Percentiles rank a stretch among this genome's conserved stretches.
phyloP scores from a whole-genome alignment of 768 basidiomycete species.

The Boletus vermiculosoides region DNA sequence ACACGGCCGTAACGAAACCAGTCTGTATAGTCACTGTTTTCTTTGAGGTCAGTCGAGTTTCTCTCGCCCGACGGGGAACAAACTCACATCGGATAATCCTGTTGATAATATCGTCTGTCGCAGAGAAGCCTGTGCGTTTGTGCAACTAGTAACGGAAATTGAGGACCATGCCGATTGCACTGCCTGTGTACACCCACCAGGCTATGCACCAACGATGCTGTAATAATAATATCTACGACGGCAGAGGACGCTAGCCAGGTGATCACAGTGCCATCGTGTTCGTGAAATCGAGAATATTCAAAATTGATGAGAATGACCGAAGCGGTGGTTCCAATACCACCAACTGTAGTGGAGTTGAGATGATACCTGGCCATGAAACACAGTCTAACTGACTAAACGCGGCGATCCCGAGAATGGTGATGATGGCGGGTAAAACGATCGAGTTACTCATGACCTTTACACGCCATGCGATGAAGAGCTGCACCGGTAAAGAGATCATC shows the following conservation, averaged over 20 bases:
- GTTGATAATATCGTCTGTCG: slow-evolving; percentile 39
- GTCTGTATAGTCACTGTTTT: slow-evolving; percentile 33
- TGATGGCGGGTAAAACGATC: slow-evolving; percentile 24
- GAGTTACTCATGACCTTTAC: slow-evolving; percentile 37
- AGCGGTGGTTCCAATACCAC: slow-evolving; percentile 35
- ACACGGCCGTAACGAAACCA: slow-evolving; percentile 19
- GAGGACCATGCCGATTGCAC: not conserved
- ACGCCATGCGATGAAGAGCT: slow-evolving; percentile 48
- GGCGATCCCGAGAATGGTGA: slow-evolving; percentile 12
- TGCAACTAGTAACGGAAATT: slow-evolving; percentile 30
- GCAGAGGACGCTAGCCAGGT: slow-evolving; percentile 45
- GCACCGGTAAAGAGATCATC: slow-evolving; percentile 43
- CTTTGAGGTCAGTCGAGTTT: not conserved
- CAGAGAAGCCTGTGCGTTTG: slow-evolving; percentile 42
- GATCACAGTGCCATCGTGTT: slow-evolving; percentile 34
- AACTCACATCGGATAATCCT: slow-evolving; percentile 40
- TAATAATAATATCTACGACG: slow-evolving; percentile 43
- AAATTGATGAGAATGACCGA: slow-evolving; percentile 29
- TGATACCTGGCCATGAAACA: too few relatives aligned
- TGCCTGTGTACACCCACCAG: slow-evolving; percentile 31
- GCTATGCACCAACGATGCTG: slow-evolving; percentile 41
- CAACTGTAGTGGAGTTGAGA: slow-evolving; percentile 21
- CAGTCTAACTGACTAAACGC: slow-evolving; percentile 9
- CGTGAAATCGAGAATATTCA: slow-evolving; percentile 34
- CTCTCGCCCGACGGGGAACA: not conserved